Base-by-base conservation (phyloP, 176 grass and related monocot genomes). In the Cocos nucifera region DNA sequence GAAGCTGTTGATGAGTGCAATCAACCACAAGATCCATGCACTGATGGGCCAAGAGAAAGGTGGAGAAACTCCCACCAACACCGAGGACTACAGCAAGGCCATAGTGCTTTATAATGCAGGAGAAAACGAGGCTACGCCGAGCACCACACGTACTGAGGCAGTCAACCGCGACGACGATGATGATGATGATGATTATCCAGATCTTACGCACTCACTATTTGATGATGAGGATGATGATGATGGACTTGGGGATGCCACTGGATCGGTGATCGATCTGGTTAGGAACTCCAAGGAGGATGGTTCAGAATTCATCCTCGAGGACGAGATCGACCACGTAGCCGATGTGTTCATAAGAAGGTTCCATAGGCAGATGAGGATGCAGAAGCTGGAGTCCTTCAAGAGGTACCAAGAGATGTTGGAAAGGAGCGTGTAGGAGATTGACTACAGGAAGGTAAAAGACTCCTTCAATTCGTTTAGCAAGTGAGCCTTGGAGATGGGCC, bases 351-450 rank as follows among this genome's bases (percentile, higher is more conserved):
- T 97, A 62, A 83, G 65, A 62, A 77, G 87, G 73, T 91, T 97
- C 49, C 92, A 71, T 66, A 75, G 49, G 28, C 81, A 97, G 57
- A 89, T 97, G 56, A 97, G 79, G 83, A 56, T 97, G 52, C 84
- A 97, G 78, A 97, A 91, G 81, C 81, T 97, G 30, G 92, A 97
- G 9, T 97, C 92, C 0, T 97, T 97, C 74, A 97, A 97, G 80
- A 87, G 87, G 61, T 70, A 85, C 49, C 82, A 83, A 72, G 92
- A 90, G 76, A 97, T 88, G 87, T 59, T 97, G 19, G 64, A 90
- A 67, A 75, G 87, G 57, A 58, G 75, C 62, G 23, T 71, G 20
- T 83, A 64, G 70, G 50, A 49, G 27, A 48, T 44, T 12, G 14
- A 44, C 8, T 30, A 5, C 12, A 44, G 8, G 35, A 9, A 3